These are phyloP conservation scores for Azolla pinnata DNA, from an alignment of 75 land plant species.

Conservation along the genomic window DNA sequence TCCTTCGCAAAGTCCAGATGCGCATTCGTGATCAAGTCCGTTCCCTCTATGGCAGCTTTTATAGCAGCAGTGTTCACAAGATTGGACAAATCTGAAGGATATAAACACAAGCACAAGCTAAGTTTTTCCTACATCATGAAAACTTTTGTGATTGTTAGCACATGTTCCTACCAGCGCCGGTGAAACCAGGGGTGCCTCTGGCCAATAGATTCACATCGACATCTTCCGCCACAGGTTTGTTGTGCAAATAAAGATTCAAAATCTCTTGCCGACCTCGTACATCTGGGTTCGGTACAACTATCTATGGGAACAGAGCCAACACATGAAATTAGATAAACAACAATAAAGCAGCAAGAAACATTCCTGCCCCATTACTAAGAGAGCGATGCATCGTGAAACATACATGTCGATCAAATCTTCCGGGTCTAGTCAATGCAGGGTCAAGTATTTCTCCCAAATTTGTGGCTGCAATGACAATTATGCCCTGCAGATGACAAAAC, in stretches of 20 bases:
- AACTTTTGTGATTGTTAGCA: neutral
- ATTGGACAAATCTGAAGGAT: slow-evolving; percentile 75
- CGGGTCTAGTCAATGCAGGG: slow-evolving; percentile 97
- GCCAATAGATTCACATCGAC: slow-evolving; percentile 83
- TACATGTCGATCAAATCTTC: slow-evolving; percentile 99
- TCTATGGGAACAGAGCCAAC: slow-evolving; percentile 36
- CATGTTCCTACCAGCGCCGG: slow-evolving; percentile 81
- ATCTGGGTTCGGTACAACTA: slow-evolving; percentile 93
- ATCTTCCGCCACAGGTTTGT: slow-evolving; percentile 87
- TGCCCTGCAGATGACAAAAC: slow-evolving; percentile 72
- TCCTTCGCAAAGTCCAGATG: slow-evolving; percentile 98
- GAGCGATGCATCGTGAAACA: no score
- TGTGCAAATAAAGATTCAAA: slow-evolving; percentile 83
- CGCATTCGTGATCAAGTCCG: slow-evolving; percentile 55
- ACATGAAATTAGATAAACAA: neutral
- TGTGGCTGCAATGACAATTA: slow-evolving; percentile 94
- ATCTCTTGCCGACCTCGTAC: slow-evolving; percentile 88
- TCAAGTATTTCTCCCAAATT: slow-evolving; percentile 97
- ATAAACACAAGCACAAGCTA: neutral
- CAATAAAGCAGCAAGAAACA: neutral
- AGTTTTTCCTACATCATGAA: neutral
- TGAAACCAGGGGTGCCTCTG: slow-evolving; percentile 95
- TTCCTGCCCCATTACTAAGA: neutral
- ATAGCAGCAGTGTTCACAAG: slow-evolving; percentile 97
- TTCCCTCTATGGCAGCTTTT: slow-evolving; percentile 95